Evolutionary conservation across 176 grass and related monocot species (phyloP).

Genomic region (Aegilops sharonensis): DNA sequence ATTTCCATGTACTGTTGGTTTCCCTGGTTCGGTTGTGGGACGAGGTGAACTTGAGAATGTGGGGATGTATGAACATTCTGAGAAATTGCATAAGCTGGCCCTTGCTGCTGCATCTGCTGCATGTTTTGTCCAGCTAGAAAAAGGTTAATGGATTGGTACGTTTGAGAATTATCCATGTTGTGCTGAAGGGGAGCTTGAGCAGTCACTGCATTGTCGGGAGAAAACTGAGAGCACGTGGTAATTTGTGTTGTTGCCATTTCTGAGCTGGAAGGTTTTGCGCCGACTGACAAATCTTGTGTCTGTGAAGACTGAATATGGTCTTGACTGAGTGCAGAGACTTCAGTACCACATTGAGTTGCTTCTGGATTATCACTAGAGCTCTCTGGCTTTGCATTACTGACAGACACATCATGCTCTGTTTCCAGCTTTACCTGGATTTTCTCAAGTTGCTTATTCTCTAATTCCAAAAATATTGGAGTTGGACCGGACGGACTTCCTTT

Average conservation of each 20-base stretch:
- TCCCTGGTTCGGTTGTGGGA: conserved; percentile 34
- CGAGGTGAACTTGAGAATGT: conserved; percentile 44
- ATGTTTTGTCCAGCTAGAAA: conserved; percentile 44
- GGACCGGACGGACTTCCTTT: conserved; percentile 28
- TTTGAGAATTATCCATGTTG: conserved; percentile 50
- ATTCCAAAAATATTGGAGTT: conserved; percentile 21
- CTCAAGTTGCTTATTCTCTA: conserved; percentile 33
- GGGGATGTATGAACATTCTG: conserved; percentile 43
- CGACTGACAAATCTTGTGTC: conserved; percentile 23
- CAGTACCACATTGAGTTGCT: conserved; percentile 18
- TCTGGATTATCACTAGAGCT: conserved; percentile 31
- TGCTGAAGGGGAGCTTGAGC: conserved; percentile 48
- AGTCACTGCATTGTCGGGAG: neutral
- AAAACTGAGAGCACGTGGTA: conserved; percentile 32
- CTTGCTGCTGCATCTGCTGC: conserved; percentile 42
- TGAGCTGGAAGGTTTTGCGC: conserved; percentile 29
- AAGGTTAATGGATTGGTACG: conserved; percentile 45
- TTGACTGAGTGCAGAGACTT: conserved; percentile 29
- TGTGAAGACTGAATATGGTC: conserved; percentile 35
- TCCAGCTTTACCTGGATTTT: conserved; percentile 36
- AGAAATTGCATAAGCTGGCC: conserved; percentile 36
- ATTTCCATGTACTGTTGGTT: conserved; percentile 55
- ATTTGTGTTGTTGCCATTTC: conserved; percentile 30
- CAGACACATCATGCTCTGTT: conserved; percentile 40
- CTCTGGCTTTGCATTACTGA: conserved; percentile 36